Evolutionary conservation across 495 filamentous ascomycete species (phyloP), one percentile per base, ranked within the genome.

Genomic region (Rostrohypoxylon terebratum): DNA sequence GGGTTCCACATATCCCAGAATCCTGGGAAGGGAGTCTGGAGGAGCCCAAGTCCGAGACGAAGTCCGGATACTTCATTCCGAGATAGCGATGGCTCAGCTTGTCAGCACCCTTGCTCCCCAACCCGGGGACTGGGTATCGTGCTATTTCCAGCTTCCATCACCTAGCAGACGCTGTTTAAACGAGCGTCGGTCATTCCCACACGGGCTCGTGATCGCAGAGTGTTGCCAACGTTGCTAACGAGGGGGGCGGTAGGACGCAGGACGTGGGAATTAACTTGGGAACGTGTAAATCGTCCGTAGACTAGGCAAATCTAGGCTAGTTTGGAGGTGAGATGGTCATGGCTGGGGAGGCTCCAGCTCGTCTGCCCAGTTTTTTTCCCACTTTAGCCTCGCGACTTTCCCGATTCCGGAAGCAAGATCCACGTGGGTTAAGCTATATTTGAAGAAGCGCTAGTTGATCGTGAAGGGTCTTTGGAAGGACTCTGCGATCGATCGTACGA

Each of bases 401-500:
- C 66, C 62, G 16, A 10, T 62, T 69, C 61, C 20, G 61, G 66
- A 63, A 23, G 51, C n/a, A 48, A 21, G 66, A 74, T 53, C 71
- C 66, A 74, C 71, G 66, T 50, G 62, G 62, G 23, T 59, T 59
- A 28, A 28, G 50, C 61, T 65, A 31, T 53, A 38, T 25, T 28
- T 18, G 57, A 48, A 47, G 57, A 48, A 48, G 53, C 65, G 45
- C 61, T 73, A 66, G 62, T 55, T 8, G 57, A 59, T 61, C 71
- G 42, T 45, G 33, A 45, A 45, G 18, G 40, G 57, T 50, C 61
- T 53, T 66, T 53, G 71, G 71, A 74, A 74, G 44, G 61, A 74
- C 71, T 74, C 66, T 74, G 71, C 71, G 71, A 74, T 74, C 71
- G 59, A 44, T 48, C 25, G 21, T 59, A 67, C 51, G 33, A 45